Conservation (phyloP, 106 monocot species). For the Allium sativum region DNA sequence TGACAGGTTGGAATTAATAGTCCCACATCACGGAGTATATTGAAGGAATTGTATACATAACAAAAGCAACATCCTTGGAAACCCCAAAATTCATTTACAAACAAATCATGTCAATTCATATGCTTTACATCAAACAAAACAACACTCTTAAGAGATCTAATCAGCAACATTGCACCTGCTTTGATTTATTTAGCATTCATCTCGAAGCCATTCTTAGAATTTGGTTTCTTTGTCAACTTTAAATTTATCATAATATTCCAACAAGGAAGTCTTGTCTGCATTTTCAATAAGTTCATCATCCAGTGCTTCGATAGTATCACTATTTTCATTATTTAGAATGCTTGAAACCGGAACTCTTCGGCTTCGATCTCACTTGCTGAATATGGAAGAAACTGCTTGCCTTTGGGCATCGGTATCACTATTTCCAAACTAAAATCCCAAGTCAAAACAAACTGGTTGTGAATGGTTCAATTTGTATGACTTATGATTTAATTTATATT, state of each 20-base stretch:
- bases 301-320: not conserved
- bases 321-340: constrained; percentile 7
- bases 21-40: too few species aligned
- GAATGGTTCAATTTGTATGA: too few species aligned
- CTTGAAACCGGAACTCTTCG: constrained; percentile 33
- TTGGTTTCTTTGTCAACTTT: constrained; percentile 42
- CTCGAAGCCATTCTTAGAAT: constrained; percentile 44
- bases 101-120: too few species aligned
- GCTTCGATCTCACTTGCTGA: constrained; percentile 6
- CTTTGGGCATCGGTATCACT: too few species aligned
- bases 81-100: too few species aligned
- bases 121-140: too few species aligned
- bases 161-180: not conserved
- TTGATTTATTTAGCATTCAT: not conserved
- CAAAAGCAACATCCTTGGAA: too few species aligned
- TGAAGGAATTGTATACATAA: too few species aligned
- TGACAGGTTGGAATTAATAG: too few species aligned
- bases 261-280: not conserved
- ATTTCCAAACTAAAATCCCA: too few species aligned
- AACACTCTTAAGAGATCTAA: not conserved
- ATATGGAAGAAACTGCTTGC: constrained; percentile 1
- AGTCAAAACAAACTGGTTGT: too few species aligned
- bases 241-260: constrained; percentile 34
- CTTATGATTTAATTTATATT: too few species aligned
- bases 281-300: not conserved